These are phyloP conservation scores for Alternaria sp. DNA, from an alignment of 2,329 filamentous ascomycete genomes.

Conservation along the genomic window DNA sequence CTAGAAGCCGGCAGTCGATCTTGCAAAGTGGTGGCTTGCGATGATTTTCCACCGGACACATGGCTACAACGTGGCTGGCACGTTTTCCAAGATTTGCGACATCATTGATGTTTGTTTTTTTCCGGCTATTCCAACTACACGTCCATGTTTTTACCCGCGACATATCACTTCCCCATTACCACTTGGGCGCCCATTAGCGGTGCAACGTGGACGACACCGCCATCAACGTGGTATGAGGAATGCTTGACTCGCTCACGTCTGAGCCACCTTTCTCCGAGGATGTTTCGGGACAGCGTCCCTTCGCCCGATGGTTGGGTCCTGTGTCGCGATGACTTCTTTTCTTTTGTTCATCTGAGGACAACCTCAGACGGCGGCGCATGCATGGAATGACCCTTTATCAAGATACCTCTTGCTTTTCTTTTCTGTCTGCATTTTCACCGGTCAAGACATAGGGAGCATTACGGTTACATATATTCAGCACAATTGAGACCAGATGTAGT, in stretches of 20 bases:
- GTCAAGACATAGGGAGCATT: constrained; percentile 1
- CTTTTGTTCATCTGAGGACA: not conserved
- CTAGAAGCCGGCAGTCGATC: constrained; percentile 37
- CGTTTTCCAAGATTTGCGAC: constrained; percentile 26
- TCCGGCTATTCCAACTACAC: constrained; percentile 14
- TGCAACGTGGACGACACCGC: constrained; percentile 11
- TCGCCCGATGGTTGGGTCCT: not conserved
- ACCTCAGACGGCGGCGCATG: constrained; percentile 12
- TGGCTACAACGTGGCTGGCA: constrained; percentile 39
- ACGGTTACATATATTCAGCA: not conserved
- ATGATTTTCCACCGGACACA: constrained; percentile 32
- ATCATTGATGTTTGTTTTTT: constrained; percentile 23
- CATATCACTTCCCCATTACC: constrained; percentile 12
- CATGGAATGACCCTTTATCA: constrained; percentile 15
- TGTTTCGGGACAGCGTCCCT: constrained; percentile 2
- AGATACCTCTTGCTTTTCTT: constrained; percentile 32
- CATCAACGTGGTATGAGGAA: not conserved
- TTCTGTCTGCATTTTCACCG: not conserved
- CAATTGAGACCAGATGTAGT: not conserved
- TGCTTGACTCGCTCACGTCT: not conserved
- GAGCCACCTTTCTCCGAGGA: not conserved
- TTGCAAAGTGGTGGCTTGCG: constrained; percentile 43
- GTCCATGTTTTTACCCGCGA: constrained; percentile 11
- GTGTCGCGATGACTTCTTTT: constrained; percentile 8
- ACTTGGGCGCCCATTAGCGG: constrained; percentile 12